Evolutionary conservation across 306 rosid species (phyloP), one percentile per base, ranked within the genome.

Genomic region (Elaeagnus macrophylla): DNA sequence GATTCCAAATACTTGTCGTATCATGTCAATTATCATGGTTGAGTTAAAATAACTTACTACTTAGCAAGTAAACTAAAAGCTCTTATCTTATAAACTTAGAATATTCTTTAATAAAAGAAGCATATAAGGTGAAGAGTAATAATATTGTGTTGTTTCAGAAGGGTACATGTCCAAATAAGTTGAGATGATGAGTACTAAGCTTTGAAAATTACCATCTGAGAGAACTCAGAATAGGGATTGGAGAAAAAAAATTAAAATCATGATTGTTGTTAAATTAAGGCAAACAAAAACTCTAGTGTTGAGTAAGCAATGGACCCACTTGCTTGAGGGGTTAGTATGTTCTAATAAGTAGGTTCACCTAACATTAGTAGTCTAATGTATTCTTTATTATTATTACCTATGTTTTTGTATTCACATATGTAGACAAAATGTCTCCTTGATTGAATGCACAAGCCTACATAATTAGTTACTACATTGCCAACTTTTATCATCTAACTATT

Each of bases 341-440:
- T 57, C 59, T 67, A 78, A 71, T 69, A 48, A 48, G 64, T 74
- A 71, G 79, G 83, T 78, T 73, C 77, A 84, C 89, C 94, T 65
- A 79, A 68, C 79, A 58, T 77, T 66, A 57, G 64, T 53, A 59
- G 14, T 53, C 59, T 67, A 60, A 64, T 46, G 49, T 44, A 62
- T 68, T 55, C 42, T 75, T 48, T 52, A 64, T 57, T 54, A 57
- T 66, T 60, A 66, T 64, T 40, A 57, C 55, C 61, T 57, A 72
- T 84, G 70, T 68, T 84, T 72, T 68, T 83, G 89, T 77, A 67
- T 70, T 83, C 73, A 49, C 66, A 63, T 75, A 65, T 61, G 60
- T 66, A 74, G 81, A 69, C 94, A 86, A 64, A 54, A 59, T 86
- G 95, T 86, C 76, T 72, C 91, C 89, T 69, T 57, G 71, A 72